Base-by-base conservation (phyloP, 306 rosid genomes). In the Prunus davidiana region DNA sequence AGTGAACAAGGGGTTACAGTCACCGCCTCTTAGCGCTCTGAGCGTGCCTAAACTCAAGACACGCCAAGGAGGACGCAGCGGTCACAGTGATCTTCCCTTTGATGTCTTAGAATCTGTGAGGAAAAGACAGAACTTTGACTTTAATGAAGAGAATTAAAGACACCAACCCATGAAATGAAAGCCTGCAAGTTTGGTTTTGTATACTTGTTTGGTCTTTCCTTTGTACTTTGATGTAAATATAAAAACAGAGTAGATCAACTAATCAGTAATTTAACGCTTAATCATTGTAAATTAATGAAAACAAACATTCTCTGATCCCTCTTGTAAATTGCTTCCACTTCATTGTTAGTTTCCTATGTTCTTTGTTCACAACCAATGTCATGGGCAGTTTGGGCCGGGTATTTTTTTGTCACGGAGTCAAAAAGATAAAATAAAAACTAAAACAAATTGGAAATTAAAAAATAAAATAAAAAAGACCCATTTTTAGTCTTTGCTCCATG, bases 41-140 rank as follows among this genome's bases (percentile, higher is more conserved):
- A 84, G 69, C 19, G 81, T 87, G 82, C 97, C 98, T 51, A 92
- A 88, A 75, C 87, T 92, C 78, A 94, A 79, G 81, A 87, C 96
- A 80, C 15, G 79, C 15, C 51, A 61, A 6, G 87, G 69, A 30
- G 85, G 19, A 55, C 12, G 57, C 64, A 69, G 67, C 72, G 60
- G 82, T 28, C 49, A 77, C 64, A 68, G 76, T 70, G 80, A 77
- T 61, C 79, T 76, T 60, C 84, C 70, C 13, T 54, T 56, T 66
- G 81, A 81, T 60, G 86, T 82, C 47, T 73, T 93, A 32, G 86
- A 88, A 84, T 91, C 97, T 74, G 52, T 91, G 80, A 86, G 83
- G 81, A 91, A 83, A 78, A 84, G 77, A 64, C 97, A 91, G 46
- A 73, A 86, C 64, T 93, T 91, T 9, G 96, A 93, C 49, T 85